phyloP scores from a whole-genome alignment of 441 rosid species.

The Flueggea neowawraea region DNA sequence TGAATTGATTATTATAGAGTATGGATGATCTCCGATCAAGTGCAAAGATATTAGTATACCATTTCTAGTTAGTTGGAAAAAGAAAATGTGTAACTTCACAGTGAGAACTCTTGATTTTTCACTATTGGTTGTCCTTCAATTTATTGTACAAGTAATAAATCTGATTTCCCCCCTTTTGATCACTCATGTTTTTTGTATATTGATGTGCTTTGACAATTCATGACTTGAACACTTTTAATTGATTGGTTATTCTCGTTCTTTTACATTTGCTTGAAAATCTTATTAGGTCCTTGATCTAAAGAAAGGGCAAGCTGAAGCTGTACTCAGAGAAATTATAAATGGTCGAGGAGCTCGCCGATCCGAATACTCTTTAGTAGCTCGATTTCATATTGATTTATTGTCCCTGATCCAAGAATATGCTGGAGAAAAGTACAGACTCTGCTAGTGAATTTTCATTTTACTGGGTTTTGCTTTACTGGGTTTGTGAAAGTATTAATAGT shows the following conservation, averaged over 20 bases:
- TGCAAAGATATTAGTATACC: too few relatives aligned
- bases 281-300: conserved; percentile 62
- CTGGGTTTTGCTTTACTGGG: background rate
- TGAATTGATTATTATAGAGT: too few relatives aligned
- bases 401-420: conserved; percentile 46
- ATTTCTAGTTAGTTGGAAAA: too few relatives aligned
- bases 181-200: background rate
- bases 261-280: conserved; percentile 9
- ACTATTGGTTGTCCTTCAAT: too few relatives aligned
- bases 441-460: background rate
- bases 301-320: conserved; percentile 69
- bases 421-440: conserved; percentile 43
- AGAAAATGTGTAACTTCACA: too few relatives aligned
- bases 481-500: conserved; percentile 10
- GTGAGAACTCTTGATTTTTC: too few relatives aligned
- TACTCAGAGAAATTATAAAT: conserved; percentile 51
- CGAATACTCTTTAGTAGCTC: conserved; percentile 38
- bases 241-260: background rate
- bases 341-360: conserved; percentile 45
- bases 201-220: background rate
- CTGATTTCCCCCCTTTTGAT: too few relatives aligned
- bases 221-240: background rate
- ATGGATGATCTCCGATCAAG: too few relatives aligned
- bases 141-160: too few relatives aligned
- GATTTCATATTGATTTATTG: conserved; percentile 51